phyloP scores from a whole-genome alignment of 805 yeast genomes.

The Debaryomyces castellii region DNA sequence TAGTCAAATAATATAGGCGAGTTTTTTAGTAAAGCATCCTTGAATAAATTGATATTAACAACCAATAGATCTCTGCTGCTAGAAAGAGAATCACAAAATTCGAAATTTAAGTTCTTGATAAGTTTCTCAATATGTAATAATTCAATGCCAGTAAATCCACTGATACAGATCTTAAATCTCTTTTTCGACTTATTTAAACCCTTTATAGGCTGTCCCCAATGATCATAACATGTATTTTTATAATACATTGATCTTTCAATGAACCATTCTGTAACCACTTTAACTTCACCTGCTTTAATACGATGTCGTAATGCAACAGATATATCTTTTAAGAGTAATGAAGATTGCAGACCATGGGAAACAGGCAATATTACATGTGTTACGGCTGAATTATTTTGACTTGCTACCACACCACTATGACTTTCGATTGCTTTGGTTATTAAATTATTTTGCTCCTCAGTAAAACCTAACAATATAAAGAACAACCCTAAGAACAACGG shows the following conservation, averaged over 20 bases:
- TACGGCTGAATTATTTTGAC: slow-evolving; percentile 18
- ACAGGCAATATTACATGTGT: slow-evolving; percentile 36
- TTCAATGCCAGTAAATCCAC: slow-evolving; percentile 81
- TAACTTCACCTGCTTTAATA: slow-evolving; percentile 18
- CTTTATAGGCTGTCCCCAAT: slow-evolving; percentile 62
- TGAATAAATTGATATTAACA: slow-evolving; percentile 49
- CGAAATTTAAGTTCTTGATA: slow-evolving; percentile 52
- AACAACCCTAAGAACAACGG: slow-evolving; percentile 40
- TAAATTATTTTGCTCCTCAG: slow-evolving; percentile 31
- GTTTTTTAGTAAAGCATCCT: slow-evolving; percentile 31
- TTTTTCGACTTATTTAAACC: slow-evolving; percentile 25
- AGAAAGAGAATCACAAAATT: slow-evolving; percentile 48
- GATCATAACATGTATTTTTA: slow-evolving; percentile 47
- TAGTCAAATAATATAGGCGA: slow-evolving; percentile 45
- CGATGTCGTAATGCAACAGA: slow-evolving; percentile 21
- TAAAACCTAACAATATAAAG: slow-evolving; percentile 46
- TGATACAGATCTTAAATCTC: slow-evolving; percentile 46
- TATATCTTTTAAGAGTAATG: slow-evolving; percentile 23
- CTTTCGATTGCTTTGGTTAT: slow-evolving; percentile 44
- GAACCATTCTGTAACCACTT: slow-evolving; percentile 74
- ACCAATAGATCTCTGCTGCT: slow-evolving; percentile 56
- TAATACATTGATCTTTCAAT: slow-evolving; percentile 71
- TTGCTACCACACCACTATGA: slow-evolving; percentile 40
- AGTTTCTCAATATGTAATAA: slow-evolving; percentile 67
- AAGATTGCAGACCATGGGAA: slow-evolving; percentile 26